Percentiles rank a stretch among this genome's conserved stretches.
These are phyloP conservation scores for Neofusicoccum sp. DNA, from an alignment of 2,329 filamentous ascomycete genomes.

Conservation along the genomic window DNA sequence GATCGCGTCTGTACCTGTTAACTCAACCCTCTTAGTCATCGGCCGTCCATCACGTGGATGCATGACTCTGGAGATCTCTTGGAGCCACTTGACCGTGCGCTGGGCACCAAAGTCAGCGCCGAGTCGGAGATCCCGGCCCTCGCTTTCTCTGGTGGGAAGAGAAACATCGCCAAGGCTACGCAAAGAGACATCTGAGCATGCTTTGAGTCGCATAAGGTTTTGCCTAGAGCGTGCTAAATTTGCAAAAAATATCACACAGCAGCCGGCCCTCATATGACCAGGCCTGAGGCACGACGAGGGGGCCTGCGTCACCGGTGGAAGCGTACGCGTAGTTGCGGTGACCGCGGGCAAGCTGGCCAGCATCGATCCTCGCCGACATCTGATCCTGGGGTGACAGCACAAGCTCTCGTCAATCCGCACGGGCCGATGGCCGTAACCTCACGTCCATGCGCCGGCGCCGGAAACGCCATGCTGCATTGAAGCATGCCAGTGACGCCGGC, in stretches of 20 bases:
- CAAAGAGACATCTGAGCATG: neutral
- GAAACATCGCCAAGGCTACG: neutral
- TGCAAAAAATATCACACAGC: neutral
- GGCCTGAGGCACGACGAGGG: neutral
- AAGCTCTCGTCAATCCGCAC: slow-evolving; percentile 14
- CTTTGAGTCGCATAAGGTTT: slow-evolving; percentile 8
- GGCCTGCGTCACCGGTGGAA: neutral
- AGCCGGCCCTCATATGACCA: neutral
- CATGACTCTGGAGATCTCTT: neutral
- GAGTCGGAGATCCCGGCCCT: neutral
- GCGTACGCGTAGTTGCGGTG: neutral
- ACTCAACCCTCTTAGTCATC: too few relatives aligned
- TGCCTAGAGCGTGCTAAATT: neutral
- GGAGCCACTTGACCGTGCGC: neutral
- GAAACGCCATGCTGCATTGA: slow-evolving; percentile 1
- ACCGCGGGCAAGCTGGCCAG: neutral
- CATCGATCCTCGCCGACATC: neutral
- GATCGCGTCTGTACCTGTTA: too few relatives aligned
- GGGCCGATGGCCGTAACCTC: neutral
- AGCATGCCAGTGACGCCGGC: neutral
- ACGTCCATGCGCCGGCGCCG: neutral
- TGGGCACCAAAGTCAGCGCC: neutral
- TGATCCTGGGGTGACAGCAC: slow-evolving; percentile 13
- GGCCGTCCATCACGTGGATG: too few relatives aligned
- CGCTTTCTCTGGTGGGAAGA: neutral